Evolutionary conservation across 495 filamentous ascomycete species (phyloP).

Genomic region (Articulospora tetracladia): DNA sequence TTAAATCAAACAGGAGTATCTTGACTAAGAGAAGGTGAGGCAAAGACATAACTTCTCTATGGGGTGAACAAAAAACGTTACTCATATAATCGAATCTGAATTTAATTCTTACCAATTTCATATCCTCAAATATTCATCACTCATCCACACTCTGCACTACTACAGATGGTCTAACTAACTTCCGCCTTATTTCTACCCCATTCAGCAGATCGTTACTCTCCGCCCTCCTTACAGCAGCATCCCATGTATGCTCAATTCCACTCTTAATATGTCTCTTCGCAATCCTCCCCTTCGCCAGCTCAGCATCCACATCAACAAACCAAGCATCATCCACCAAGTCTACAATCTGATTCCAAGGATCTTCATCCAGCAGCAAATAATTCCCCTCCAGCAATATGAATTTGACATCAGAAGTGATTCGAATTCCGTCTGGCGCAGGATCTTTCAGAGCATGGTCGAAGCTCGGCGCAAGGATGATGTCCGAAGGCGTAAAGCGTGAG

Average conservation of each 20-base stretch:
- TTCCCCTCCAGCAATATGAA: slow-evolving; percentile 40
- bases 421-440: slow-evolving; percentile 33
- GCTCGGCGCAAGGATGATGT: slow-evolving; percentile 28
- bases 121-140: slow-evolving; percentile 60
- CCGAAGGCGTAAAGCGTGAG: slow-evolving; percentile 9
- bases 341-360: slow-evolving; percentile 34
- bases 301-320: slow-evolving; percentile 82
- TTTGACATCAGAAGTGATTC: slow-evolving; percentile 28
- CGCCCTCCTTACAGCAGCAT: slow-evolving; percentile 67
- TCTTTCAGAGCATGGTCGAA: slow-evolving; percentile 40
- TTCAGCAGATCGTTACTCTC: slow-evolving; percentile 88
- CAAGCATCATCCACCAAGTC: slow-evolving; percentile 78
- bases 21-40: too few species aligned
- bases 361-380: slow-evolving; percentile 22
- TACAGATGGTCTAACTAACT: slow-evolving; percentile 5
- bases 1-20: too few species aligned
- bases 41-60: too few species aligned
- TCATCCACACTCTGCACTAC: slow-evolving; percentile 48
- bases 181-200: slow-evolving; percentile 70
- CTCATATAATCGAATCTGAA: too few species aligned
- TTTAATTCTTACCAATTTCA: too few species aligned
- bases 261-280: slow-evolving; percentile 75
- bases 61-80: too few species aligned
- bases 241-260: slow-evolving; percentile 68
- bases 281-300: slow-evolving; percentile 64